Conservation (phyloP, 2,329 filamentous ascomycete species). For the Pyricularia pennisetigena region DNA sequence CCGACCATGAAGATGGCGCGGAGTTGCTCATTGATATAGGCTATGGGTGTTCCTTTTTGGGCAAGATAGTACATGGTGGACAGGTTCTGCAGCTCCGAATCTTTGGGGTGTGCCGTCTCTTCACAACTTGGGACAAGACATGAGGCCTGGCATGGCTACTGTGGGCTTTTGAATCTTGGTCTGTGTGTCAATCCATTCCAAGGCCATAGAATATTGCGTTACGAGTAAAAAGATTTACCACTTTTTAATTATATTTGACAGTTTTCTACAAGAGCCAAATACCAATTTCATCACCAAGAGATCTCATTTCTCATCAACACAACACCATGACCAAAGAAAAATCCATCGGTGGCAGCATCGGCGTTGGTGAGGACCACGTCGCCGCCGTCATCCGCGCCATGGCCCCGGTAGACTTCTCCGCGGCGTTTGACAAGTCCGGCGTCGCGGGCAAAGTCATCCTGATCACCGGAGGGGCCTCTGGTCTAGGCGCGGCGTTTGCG, state of each 20-base stretch:
- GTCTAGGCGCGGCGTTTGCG: slow-evolving; percentile 44
- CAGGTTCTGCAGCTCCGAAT: neutral
- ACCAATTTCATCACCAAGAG: neutral
- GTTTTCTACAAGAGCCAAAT: too few species aligned
- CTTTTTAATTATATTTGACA: too few species aligned
- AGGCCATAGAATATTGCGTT: neutral
- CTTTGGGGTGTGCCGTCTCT: neutral
- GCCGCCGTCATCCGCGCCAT: slow-evolving; percentile 3
- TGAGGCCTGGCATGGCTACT: neutral
- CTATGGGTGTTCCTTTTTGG: neutral
- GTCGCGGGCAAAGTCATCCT: slow-evolving; percentile 46
- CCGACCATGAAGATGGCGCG: neutral
- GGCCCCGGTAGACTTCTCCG: slow-evolving; percentile 32
- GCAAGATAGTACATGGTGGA: neutral
- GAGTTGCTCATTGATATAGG: neutral
- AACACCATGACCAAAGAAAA: neutral
- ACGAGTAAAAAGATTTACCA: too few species aligned
- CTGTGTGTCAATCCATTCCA: neutral
- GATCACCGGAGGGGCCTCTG: slow-evolving; percentile 54
- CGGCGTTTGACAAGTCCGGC: slow-evolving; percentile 31
- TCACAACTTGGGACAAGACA: neutral
- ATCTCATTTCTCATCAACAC: neutral
- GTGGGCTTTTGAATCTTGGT: neutral
- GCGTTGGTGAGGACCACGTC: neutral
- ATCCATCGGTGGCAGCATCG: neutral